A percentile compares a stretch with the other conserved stretches of the same genome.
Evolutionary conservation across 352 stramenopile species (phyloP).

Genomic region (Achlya hypogyna): DNA sequence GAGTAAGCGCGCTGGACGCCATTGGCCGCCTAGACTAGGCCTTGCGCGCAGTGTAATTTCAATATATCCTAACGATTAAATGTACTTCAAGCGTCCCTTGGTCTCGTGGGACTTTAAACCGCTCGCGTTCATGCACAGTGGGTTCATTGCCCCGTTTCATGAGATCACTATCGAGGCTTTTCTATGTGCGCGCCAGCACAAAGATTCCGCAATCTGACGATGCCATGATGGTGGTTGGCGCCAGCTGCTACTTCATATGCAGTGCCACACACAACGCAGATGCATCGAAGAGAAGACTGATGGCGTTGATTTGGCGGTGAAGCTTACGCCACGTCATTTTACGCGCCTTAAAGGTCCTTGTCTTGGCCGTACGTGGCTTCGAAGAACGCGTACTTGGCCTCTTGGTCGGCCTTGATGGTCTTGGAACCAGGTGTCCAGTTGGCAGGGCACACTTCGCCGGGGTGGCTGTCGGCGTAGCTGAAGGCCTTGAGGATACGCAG

Average conservation of each 20-base stretch:
- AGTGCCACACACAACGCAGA: background rate
- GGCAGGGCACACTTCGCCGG: conserved; percentile 59
- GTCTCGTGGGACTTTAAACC: no score
- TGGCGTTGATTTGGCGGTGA: background rate
- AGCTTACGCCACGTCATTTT: background rate
- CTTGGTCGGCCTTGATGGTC: conserved; percentile 79
- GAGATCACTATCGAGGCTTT: no score
- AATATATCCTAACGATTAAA: no score
- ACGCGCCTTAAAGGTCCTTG: conserved; percentile 8
- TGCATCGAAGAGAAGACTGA: background rate
- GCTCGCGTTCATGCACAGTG: no score
- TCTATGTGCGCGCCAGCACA: no score
- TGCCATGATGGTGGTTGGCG: background rate
- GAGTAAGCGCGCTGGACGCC: conserved; percentile 33
- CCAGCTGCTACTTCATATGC: background rate
- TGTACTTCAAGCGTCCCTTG: no score
- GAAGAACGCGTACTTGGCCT: conserved; percentile 69
- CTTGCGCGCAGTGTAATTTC: background rate
- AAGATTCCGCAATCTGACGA: no score
- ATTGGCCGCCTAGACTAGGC: background rate
- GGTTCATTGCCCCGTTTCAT: no score
- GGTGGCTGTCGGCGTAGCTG: conserved; percentile 62
- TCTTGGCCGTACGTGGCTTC: conserved; percentile 31
- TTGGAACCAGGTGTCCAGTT: conserved; percentile 79
- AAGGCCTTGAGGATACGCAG: conserved; percentile 80